Conservation (phyloP, 805 yeast species). For the Torulaspora delbrueckii region DNA sequence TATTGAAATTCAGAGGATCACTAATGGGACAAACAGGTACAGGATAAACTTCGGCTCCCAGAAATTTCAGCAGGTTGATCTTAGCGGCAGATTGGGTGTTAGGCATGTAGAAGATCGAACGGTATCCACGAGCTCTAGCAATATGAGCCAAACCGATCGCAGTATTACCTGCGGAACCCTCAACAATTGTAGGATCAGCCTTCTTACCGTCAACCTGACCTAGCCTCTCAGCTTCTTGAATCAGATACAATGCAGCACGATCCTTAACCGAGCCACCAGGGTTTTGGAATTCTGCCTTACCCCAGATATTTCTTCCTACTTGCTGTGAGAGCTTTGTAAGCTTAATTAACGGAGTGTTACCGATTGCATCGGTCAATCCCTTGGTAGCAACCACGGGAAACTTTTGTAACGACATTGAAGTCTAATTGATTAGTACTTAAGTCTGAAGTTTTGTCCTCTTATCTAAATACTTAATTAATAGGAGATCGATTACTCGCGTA, state of each 20-base stretch:
- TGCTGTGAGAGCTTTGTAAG: constrained; percentile 52
- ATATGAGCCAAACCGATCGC: constrained; percentile 86
- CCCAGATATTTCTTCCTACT: constrained; percentile 71
- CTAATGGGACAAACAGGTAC: constrained; percentile 83
- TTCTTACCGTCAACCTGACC: constrained; percentile 60
- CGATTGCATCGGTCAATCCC: constrained; percentile 80
- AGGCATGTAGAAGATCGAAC: constrained; percentile 86
- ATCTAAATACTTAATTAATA: neutral
- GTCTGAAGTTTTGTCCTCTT: neutral
- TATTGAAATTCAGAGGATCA: constrained; percentile 81
- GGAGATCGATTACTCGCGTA: neutral
- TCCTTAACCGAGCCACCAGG: constrained; percentile 94
- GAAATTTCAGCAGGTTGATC: constrained; percentile 62
- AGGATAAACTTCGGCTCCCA: constrained; percentile 85
- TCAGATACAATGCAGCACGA: constrained; percentile 75
- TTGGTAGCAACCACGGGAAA: constrained; percentile 56
- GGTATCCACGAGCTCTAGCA: constrained; percentile 77
- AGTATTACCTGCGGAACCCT: constrained; percentile 95
- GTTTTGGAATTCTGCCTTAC: constrained; percentile 87
- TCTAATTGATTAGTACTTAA: neutral
- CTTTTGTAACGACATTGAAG: constrained; percentile 4
- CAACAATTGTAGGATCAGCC: constrained; percentile 68
- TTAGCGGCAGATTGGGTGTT: constrained; percentile 80
- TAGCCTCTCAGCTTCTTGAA: constrained; percentile 70
- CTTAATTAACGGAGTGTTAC: constrained; percentile 83